Conservation (phyloP, 805 yeast genomes). For the Metschnikowia lochheadii region DNA sequence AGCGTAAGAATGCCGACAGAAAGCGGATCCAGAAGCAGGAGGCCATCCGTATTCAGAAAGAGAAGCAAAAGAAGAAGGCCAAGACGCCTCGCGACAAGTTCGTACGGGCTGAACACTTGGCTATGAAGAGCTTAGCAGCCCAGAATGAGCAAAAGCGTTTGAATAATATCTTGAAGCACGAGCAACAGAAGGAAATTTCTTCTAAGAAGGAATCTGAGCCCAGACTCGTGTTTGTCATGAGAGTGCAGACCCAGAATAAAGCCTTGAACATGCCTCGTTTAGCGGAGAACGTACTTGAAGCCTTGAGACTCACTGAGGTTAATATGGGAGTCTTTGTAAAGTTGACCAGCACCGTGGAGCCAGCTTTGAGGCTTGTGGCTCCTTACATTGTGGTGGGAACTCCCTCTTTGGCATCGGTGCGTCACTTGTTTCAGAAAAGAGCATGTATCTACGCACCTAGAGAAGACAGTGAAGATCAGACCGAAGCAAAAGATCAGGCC, state of each 20-base stretch:
- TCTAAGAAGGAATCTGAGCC: constrained; percentile 18
- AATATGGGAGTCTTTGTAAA: constrained; percentile 74
- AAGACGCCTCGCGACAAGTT: constrained; percentile 47
- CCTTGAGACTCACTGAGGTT: constrained; percentile 55
- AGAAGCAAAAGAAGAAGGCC: constrained; percentile 39
- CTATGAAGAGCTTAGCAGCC: constrained; percentile 60
- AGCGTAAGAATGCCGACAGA: constrained; percentile 75
- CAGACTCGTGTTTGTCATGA: constrained; percentile 59
- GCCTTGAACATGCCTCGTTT: constrained; percentile 65
- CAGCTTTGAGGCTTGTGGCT: constrained; percentile 61
- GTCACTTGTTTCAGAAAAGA: constrained; percentile 74
- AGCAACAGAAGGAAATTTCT: constrained; percentile 22
- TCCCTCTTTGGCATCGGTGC: constrained; percentile 69
- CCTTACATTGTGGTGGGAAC: constrained; percentile 72
- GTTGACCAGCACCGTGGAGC: constrained; percentile 53
- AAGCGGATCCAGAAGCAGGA: constrained; percentile 71
- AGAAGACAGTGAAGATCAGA: neutral
- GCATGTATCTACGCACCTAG: constrained; percentile 42
- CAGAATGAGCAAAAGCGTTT: constrained; percentile 67
- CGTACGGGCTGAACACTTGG: constrained; percentile 70
- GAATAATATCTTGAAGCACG: constrained; percentile 55
- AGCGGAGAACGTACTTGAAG: constrained; percentile 53
- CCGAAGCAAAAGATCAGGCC: neutral
- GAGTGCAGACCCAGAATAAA: constrained; percentile 57
- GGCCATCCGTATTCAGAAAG: constrained; percentile 47